Percentiles rank a stretch among this genome's conserved stretches.
These are phyloP conservation scores for Orbilia quercus DNA, from an alignment of 2,329 filamentous ascomycete species.

Conservation along the genomic window DNA sequence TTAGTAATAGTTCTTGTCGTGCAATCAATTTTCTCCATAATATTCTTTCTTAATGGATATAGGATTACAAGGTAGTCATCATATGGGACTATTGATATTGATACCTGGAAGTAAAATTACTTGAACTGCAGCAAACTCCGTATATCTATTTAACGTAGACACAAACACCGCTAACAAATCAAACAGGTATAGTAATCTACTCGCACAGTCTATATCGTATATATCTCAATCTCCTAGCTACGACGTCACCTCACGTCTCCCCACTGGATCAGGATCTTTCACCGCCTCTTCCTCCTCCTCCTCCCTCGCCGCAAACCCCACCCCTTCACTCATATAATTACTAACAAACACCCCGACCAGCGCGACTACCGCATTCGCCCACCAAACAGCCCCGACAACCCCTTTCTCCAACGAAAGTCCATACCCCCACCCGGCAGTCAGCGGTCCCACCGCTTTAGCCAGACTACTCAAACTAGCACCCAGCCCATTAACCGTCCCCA, in stretches of 20 bases:
- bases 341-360: constrained; percentile 59
- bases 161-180: no score
- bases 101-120: no score
- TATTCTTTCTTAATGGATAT: no score
- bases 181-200: background rate
- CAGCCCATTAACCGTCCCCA: constrained; percentile 70
- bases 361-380: constrained; percentile 61
- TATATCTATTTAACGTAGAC: no score
- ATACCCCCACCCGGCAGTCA: constrained; percentile 67
- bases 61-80: no score
- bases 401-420: constrained; percentile 66
- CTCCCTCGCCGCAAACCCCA: constrained; percentile 51
- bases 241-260: background rate
- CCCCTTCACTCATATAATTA: constrained; percentile 57
- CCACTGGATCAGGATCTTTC: constrained; percentile 5
- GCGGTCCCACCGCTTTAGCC: constrained; percentile 66
- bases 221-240: background rate
- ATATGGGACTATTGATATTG: no score
- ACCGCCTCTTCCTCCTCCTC: constrained; percentile 37
- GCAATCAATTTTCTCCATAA: background rate
- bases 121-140: no score
- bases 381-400: constrained; percentile 67
- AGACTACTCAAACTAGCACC: constrained; percentile 68
- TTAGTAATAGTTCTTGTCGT: constrained; percentile 4
- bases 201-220: background rate